Evolutionary conservation across 2,329 filamentous ascomycete genomes (phyloP), one percentile per base, ranked within the genome.

Genomic region (Cercospora zeina): DNA sequence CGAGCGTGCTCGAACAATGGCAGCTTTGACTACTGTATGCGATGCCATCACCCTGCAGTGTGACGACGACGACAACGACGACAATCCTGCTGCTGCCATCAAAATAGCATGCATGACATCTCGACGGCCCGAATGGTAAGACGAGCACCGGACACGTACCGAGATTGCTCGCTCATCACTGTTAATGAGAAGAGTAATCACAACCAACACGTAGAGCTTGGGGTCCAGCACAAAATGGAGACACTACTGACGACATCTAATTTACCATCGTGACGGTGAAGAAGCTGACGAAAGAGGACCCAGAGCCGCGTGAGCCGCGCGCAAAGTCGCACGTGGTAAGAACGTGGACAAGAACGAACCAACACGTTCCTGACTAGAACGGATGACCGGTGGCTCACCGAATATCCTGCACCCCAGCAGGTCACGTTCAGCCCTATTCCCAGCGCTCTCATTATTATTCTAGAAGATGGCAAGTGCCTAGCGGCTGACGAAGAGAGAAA

Each of bases 281-380:
- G 19, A n/a, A 9, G 42, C 27, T 47, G 19, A 27, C 21, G 24
- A 10, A 4, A 16, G 39, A 19, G 14, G 6, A 14, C 19, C 19
- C 42, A 47, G 42, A 47, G 42, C 42, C 42, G 42, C 42, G 24
- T 6, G 24, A 27, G 24, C 24, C 24, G 24, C 24, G 24, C 24
- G 21, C 42, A 47, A 4, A 21, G 19, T 27, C 42, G 19, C 42
- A 47, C 42, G 42, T 47, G 42, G 42, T 47, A 27, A 19, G 42
- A 47, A 47, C 19, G 42, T 47, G 42, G 13, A 27, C n/a, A 16
- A 47, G 42, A 47, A 47, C 42, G 42, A 47, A 47, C 42, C 42
- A 47, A 13, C 21, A 19, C 42, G 42, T 27, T 47, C 42, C 42
- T 27, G 42, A 47, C 42, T 47, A 27, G 21, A 14, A 2, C 14